phyloP scores from a whole-genome alignment of 2,329 filamentous ascomycete genomes.

The Orbilia ellipsospora region DNA sequence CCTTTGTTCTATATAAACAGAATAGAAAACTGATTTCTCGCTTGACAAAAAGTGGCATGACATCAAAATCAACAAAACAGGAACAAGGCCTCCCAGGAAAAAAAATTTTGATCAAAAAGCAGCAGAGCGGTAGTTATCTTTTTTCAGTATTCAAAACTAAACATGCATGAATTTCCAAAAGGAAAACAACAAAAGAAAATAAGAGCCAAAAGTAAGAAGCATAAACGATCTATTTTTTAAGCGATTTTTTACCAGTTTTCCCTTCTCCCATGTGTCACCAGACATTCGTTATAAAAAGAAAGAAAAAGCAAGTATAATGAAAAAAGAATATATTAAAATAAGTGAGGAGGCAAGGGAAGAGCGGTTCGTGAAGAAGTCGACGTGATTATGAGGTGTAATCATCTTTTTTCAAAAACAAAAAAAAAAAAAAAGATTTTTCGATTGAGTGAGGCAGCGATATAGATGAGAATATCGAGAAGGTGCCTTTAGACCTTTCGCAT shows the following conservation, averaged over 20 bases:
- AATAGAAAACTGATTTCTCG: background rate
- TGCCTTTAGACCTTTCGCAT: background rate
- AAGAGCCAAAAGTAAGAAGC: background rate
- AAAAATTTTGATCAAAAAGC: background rate
- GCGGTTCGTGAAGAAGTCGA: too few relatives aligned
- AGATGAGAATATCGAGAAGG: slow-evolving; percentile 3
- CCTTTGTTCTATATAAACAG: slow-evolving; percentile 9
- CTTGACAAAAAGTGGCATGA: background rate
- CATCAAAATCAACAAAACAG: background rate
- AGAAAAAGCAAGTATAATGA: background rate
- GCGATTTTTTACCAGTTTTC: slow-evolving; percentile 7
- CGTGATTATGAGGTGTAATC: slow-evolving; percentile 12
- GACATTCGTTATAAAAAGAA: slow-evolving; percentile 5
- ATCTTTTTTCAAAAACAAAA: background rate
- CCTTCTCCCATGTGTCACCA: slow-evolving; percentile 1
- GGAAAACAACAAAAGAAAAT: background rate
- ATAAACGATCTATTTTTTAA: slow-evolving; percentile 35
- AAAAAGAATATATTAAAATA: background rate
- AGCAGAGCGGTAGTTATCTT: background rate
- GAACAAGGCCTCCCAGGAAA: slow-evolving; percentile 22
- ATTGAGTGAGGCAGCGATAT: background rate
- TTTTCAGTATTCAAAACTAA: background rate
- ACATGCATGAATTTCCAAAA: background rate
- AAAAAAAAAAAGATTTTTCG: background rate
- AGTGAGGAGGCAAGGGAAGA: slow-evolving; percentile 9